Percentiles rank a stretch among this genome's conserved stretches.
phyloP scores from a whole-genome alignment of 805 yeast genomes.

The Yamadazyma philogaea region DNA sequence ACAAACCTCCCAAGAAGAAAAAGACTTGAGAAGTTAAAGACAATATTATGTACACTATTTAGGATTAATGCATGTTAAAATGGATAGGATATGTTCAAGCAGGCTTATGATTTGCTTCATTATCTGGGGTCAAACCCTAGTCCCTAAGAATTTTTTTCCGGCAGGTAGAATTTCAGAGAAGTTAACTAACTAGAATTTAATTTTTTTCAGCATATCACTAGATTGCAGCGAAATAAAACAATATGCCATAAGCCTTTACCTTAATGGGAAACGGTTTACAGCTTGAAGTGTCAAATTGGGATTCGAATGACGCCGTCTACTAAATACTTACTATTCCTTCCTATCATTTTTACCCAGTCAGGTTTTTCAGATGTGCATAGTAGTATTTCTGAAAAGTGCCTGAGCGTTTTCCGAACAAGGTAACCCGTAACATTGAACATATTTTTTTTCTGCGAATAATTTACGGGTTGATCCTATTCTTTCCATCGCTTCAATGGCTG shows the following conservation, averaged over 20 bases:
- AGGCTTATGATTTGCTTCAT: neutral
- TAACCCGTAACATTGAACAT: neutral
- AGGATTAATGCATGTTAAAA: slow-evolving; percentile 1
- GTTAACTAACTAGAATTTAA: neutral
- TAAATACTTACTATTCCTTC: neutral
- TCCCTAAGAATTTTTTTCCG: neutral
- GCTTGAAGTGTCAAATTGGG: neutral
- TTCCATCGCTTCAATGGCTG: neutral
- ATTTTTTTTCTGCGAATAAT: neutral
- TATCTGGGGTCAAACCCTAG: no score
- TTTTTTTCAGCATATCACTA: neutral
- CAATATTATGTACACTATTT: slow-evolving; percentile 1
- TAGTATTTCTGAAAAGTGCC: neutral
- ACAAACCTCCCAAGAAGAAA: slow-evolving; percentile 29
- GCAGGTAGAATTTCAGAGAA: neutral
- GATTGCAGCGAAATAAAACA: neutral
- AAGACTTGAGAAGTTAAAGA: neutral
- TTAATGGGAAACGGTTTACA: neutral
- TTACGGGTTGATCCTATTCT: neutral
- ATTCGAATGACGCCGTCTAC: neutral
- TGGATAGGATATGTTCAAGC: neutral
- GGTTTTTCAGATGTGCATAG: neutral
- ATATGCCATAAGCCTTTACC: neutral
- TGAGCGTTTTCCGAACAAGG: neutral
- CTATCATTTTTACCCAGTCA: neutral